These are phyloP conservation scores for Penicillium chermesinum DNA, from an alignment of 495 filamentous ascomycete species.

Conservation along the genomic window DNA sequence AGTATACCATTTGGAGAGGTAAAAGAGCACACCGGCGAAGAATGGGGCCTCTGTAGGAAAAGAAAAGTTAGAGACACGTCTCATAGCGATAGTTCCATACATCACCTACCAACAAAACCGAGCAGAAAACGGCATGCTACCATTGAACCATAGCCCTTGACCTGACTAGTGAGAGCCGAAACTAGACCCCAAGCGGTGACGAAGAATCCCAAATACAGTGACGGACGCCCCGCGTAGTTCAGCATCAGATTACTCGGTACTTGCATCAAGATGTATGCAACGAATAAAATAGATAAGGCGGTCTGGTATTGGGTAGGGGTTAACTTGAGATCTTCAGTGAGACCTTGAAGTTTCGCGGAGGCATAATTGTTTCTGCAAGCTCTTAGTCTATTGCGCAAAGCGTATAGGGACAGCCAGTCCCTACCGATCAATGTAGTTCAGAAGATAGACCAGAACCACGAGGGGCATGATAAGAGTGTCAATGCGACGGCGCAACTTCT, in stretches of 20 bases:
- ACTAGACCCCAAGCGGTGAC: conserved; percentile 50
- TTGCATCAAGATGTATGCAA: conserved; percentile 50
- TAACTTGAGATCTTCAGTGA: conserved; percentile 41
- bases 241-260: conserved; percentile 59
- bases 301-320: conserved; percentile 41
- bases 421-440: conserved; percentile 54
- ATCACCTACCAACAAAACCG: conserved; percentile 36
- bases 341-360: conserved; percentile 51
- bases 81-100: too few relatives aligned
- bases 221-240: conserved; percentile 51
- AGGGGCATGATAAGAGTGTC: conserved; percentile 51
- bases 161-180: conserved; percentile 47
- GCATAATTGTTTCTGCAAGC: conserved; percentile 48
- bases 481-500: conserved; percentile 44
- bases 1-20: conserved; percentile 58
- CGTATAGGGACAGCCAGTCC: background rate
- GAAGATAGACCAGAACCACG: conserved; percentile 51
- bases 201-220: conserved; percentile 46
- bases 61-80: background rate
- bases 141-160: conserved; percentile 48
- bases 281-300: conserved; percentile 48
- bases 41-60: conserved; percentile 42
- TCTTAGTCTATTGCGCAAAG: conserved; percentile 6
- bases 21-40: conserved; percentile 49
- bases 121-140: conserved; percentile 52